Evolutionary conservation across 2,329 filamentous ascomycete genomes (phyloP), one percentile per base, ranked within the genome.

Genomic region (Pyrenophora teres): DNA sequence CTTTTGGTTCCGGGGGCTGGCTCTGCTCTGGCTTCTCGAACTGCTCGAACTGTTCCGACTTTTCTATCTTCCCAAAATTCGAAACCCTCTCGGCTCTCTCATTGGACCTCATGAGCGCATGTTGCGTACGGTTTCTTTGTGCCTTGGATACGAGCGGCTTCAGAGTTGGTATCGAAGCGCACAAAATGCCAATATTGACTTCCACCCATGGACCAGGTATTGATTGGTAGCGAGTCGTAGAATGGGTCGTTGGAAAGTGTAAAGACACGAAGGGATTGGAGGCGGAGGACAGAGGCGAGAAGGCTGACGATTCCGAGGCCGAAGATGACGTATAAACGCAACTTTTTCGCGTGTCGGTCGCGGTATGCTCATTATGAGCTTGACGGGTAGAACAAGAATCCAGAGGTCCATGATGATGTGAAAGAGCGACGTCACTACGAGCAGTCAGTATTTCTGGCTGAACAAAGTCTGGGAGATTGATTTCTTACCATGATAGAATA

Each of bases 151-250:
- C 60, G 15, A 97, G 79, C 2, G 92, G 91, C 69, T 96, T 97
- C 47, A 96, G 77, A 0, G 88, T 91, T 5, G 92, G 92, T 21
- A 96, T 89, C 60, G 90, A 96, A 32, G 89, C 92, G 68, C 90
- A 95, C 47, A 90, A 86, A 60, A 96, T 92, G 18, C 90, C 92
- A 2, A 95, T 80, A 60, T 96, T 93, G 65, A 96, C 90, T 74
- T 97, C 92, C 52, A 97, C 84, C 84, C 30, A 88, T 89, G 18
- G 89, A 92, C 92, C 92, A 97, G 86, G 96, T 90, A 65, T 95
- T 87, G 0, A 90, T 89, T n/a, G 90, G 77, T 0, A 90, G 89
- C 1, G 88, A 87, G 68, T 93, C 91, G 85, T 80, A 84, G 45
- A 79, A 80, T 44, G 82, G 80, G 58, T 84, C 81, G 2, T 74